A percentile compares a stretch with the other conserved stretches of the same genome.
phyloP scores from a whole-genome alignment of 2,329 filamentous ascomycete genomes.

The Tolypocladium guangdongense region DNA sequence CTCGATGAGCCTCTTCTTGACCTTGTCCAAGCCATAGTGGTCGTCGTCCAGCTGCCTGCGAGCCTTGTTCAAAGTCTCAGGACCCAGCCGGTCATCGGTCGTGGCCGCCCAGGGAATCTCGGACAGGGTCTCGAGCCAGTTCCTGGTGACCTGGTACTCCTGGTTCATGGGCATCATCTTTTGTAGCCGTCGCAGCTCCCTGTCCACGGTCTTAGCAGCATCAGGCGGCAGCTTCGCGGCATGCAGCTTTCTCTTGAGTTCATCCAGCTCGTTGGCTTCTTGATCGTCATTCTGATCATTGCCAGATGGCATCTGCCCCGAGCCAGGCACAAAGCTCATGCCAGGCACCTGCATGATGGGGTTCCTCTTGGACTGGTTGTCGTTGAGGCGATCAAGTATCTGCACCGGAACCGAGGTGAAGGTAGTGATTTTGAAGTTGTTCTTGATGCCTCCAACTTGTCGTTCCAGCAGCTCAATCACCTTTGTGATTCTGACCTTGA shows the following conservation, averaged over 20 bases:
- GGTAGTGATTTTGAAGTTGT: conserved; percentile 74
- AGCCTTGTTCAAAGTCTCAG: conserved; percentile 66
- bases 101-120: conserved; percentile 86
- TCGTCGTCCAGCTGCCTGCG: conserved; percentile 89
- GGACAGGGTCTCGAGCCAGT: conserved; percentile 84
- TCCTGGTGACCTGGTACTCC: conserved; percentile 87
- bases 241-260: conserved; percentile 79
- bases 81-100: conserved; percentile 78
- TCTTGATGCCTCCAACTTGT: conserved; percentile 75
- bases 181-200: conserved; percentile 75
- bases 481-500: conserved; percentile 66
- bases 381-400: conserved; percentile 42
- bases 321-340: conserved; percentile 22
- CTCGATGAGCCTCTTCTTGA: conserved; percentile 92
- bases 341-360: conserved; percentile 26
- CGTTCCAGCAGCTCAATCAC: conserved; percentile 76
- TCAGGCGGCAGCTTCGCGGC: conserved; percentile 73
- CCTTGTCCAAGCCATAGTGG: conserved; percentile 91
- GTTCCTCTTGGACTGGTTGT: conserved; percentile 24
- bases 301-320: conserved; percentile 27
- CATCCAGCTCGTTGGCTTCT: conserved; percentile 80
- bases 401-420: conserved; percentile 58
- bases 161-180: conserved; percentile 97
- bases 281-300: conserved; percentile 56
- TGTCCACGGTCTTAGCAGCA: conserved; percentile 79